Conservation (phyloP, 2,329 filamentous ascomycete genomes). For the Amauroascus verrucosus region DNA sequence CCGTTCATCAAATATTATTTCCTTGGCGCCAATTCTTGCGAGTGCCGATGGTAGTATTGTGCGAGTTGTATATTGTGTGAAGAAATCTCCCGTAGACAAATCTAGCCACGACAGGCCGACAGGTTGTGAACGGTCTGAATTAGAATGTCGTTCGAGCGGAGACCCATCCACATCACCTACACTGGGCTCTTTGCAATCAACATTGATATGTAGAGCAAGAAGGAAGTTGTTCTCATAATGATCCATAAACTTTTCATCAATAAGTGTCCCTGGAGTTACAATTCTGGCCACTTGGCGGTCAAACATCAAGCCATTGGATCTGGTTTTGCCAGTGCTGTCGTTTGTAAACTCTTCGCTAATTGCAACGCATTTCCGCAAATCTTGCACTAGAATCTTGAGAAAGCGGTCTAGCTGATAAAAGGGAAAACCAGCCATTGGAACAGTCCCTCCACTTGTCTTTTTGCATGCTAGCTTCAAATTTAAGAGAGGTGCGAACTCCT, state of each 20-base stretch:
- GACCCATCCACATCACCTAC: conserved; percentile 5
- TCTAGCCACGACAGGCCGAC: conserved; percentile 90
- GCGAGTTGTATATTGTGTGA: conserved; percentile 65
- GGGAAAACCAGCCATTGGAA: conserved; percentile 92
- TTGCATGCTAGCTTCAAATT: conserved; percentile 78
- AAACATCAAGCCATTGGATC: conserved; percentile 68
- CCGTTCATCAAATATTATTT: conserved; percentile 66
- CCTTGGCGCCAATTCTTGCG: conserved; percentile 70
- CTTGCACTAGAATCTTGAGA: conserved; percentile 84
- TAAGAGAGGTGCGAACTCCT: conserved; percentile 73
- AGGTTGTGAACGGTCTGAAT: conserved; percentile 30
- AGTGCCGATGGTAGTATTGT: conserved; percentile 66
- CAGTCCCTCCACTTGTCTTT: conserved; percentile 64
- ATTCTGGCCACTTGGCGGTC: conserved; percentile 77
- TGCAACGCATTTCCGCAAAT: conserved; percentile 81
- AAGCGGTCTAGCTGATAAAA: conserved; percentile 87
- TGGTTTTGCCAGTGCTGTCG: conserved; percentile 56
- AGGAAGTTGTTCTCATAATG: conserved; percentile 89
- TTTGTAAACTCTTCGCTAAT: conserved; percentile 89
- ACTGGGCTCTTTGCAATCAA: conserved; percentile 18
- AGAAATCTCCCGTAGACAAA: conserved; percentile 88
- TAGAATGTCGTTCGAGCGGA: conserved; percentile 22
- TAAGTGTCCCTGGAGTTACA: conserved; percentile 86
- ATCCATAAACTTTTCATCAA: conserved; percentile 96
- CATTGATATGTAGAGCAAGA: conserved; percentile 60